phyloP scores from a whole-genome alignment of 371 early-diverging fungal species.

The Mortierella sp. region DNA sequence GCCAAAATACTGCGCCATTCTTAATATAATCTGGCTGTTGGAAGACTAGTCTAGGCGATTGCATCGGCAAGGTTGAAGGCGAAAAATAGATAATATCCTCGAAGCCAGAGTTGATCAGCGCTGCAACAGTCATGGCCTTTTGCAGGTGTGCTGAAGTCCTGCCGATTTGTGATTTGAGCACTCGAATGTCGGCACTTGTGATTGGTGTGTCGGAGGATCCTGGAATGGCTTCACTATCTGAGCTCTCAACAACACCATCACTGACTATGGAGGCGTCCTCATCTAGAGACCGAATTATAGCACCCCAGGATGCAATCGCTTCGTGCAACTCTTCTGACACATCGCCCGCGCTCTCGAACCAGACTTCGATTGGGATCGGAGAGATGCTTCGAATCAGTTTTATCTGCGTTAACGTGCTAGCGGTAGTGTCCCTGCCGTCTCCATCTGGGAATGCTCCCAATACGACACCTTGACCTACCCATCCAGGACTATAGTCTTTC shows the following conservation, averaged over 20 bases:
- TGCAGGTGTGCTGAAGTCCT: slow-evolving; percentile 25
- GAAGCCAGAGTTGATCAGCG: slow-evolving; percentile 56
- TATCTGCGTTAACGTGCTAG: slow-evolving; percentile 39
- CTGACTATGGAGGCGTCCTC: slow-evolving; percentile 25
- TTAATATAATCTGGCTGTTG: slow-evolving; percentile 30
- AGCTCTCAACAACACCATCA: slow-evolving; percentile 13
- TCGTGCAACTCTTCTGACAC: slow-evolving; percentile 44
- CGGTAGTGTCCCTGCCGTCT: slow-evolving; percentile 27
- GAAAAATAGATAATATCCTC: slow-evolving; percentile 51
- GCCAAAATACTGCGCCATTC: slow-evolving; percentile 50
- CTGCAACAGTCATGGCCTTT: slow-evolving; percentile 47
- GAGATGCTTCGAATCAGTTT: slow-evolving; percentile 47
- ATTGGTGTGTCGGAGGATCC: slow-evolving; percentile 20
- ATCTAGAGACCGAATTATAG: slow-evolving; percentile 30
- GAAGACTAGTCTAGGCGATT: slow-evolving; percentile 36
- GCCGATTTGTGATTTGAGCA: slow-evolving; percentile 18
- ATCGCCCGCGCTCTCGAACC: slow-evolving; percentile 44
- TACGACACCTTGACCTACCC: slow-evolving; percentile 54
- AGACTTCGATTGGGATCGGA: slow-evolving; percentile 52
- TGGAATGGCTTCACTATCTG: slow-evolving; percentile 4
- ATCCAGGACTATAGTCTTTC: slow-evolving; percentile 35
- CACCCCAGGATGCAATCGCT: slow-evolving; percentile 27
- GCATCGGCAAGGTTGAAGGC: slow-evolving; percentile 49
- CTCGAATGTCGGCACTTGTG: slow-evolving; percentile 25
- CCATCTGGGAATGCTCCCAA: slow-evolving; percentile 33